Evolutionary conservation across 495 filamentous ascomycete species (phyloP).

Genomic region (Saxophila tyrrhenica): DNA sequence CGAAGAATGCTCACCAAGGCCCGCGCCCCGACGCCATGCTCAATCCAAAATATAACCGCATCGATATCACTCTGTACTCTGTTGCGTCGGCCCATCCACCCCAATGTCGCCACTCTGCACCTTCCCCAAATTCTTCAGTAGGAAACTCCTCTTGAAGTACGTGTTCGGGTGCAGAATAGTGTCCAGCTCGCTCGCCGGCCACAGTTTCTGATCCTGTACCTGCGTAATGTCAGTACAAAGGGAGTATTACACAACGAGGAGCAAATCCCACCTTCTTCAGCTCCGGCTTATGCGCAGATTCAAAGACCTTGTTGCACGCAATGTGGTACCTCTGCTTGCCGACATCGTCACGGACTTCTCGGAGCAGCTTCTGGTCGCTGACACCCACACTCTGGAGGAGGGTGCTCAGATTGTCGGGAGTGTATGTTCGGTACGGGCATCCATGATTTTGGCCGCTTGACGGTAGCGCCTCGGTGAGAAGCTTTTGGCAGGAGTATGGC

Average conservation of each 20-base stretch:
- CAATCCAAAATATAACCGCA: background rate
- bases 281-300: slow-evolving; percentile 72
- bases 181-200: slow-evolving; percentile 71
- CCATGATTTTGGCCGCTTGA: slow-evolving; percentile 80
- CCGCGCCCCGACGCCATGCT: background rate
- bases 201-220: slow-evolving; percentile 69
- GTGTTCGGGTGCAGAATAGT: slow-evolving; percentile 97
- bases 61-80: background rate
- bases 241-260: background rate
- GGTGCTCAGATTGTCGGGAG: slow-evolving; percentile 66
- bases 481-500: slow-evolving; percentile 87
- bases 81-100: slow-evolving; percentile 11
- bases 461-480: slow-evolving; percentile 74
- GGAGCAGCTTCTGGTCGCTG: slow-evolving; percentile 61
- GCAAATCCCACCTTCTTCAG: slow-evolving; percentile 49
- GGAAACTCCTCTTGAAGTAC: slow-evolving; percentile 88
- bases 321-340: slow-evolving; percentile 83
- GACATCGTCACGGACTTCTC: slow-evolving; percentile 77
- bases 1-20: background rate
- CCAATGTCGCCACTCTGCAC: slow-evolving; percentile 23
- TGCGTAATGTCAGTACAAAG: background rate
- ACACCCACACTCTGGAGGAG: slow-evolving; percentile 67
- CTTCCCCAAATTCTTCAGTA: slow-evolving; percentile 61
- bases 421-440: slow-evolving; percentile 92
- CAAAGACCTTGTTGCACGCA: slow-evolving; percentile 94